Evolutionary conservation across 2,329 filamentous ascomycete genomes (phyloP).

Genomic region (Aspergillus flavus): DNA sequence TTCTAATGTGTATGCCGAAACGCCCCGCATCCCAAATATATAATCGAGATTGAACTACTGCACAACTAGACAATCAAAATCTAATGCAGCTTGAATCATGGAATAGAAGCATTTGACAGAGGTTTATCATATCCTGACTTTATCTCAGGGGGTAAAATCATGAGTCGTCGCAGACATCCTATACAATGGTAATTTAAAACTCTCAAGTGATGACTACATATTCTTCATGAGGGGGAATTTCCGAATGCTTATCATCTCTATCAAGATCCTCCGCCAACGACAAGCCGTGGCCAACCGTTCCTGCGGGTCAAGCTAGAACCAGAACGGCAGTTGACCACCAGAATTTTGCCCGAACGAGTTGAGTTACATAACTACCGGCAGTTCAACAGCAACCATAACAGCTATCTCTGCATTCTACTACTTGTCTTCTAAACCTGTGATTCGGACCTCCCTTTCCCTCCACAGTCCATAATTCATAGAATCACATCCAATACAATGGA

Average conservation of each 20-base stretch:
- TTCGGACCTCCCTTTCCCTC: background rate
- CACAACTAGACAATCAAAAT: background rate
- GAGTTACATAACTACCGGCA: background rate
- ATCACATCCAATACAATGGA: constrained; percentile 29
- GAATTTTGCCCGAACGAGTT: background rate
- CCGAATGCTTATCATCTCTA: background rate
- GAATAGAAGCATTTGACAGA: background rate
- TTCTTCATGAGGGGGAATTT: too few relatives aligned
- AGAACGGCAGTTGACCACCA: constrained; percentile 13
- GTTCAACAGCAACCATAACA: background rate
- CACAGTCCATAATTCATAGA: background rate
- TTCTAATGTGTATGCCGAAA: background rate
- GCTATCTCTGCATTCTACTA: background rate
- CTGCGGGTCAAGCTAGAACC: constrained; percentile 18
- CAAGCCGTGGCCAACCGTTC: background rate
- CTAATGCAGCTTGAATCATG: background rate
- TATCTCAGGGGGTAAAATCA: background rate
- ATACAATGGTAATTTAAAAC: background rate
- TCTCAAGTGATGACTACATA: background rate
- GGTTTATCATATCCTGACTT: background rate
- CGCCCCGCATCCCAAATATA: background rate
- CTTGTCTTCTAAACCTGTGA: background rate
- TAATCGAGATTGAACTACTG: background rate
- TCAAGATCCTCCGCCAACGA: constrained; percentile 1
- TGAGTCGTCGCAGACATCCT: background rate